A percentile compares a stretch with the other conserved stretches of the same genome.
Evolutionary conservation across 495 filamentous ascomycete genomes (phyloP).

Genomic region (Lasiosphaeria miniovina): DNA sequence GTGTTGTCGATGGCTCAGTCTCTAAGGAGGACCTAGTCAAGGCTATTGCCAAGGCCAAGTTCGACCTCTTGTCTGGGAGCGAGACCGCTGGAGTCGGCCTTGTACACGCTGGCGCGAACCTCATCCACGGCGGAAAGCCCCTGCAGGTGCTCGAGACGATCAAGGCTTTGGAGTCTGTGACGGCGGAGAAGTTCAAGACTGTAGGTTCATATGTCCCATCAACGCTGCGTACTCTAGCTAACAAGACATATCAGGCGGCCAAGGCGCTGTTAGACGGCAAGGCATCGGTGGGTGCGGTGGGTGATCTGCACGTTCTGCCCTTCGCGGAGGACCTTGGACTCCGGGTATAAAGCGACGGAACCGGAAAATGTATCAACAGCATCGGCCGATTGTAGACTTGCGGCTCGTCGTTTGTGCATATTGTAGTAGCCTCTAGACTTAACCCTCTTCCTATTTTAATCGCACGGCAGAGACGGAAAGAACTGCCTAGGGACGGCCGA

Average conservation of each 20-base stretch:
- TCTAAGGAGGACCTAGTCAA: conserved; percentile 84
- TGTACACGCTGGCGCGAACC: conserved; percentile 47
- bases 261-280: conserved; percentile 82
- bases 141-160: conserved; percentile 82
- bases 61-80: conserved; percentile 80
- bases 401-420: conserved; percentile 48
- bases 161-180: conserved; percentile 75
- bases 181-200: conserved; percentile 77
- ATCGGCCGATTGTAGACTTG: conserved; percentile 36
- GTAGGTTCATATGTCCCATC: conserved; percentile 53
- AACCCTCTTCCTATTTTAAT: conserved; percentile 23
- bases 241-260: conserved; percentile 61
- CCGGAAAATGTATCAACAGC: conserved; percentile 50
- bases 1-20: conserved; percentile 68
- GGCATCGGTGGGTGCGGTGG: conserved; percentile 81
- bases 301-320: conserved; percentile 83
- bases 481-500: no score
- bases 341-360: conserved; percentile 65
- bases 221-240: conserved; percentile 19
- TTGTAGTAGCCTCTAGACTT: conserved; percentile 47
- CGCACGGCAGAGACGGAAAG: not conserved
- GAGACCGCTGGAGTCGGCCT: conserved; percentile 73
- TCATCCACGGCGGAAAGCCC: conserved; percentile 75
- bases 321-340: conserved; percentile 92
- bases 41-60: conserved; percentile 89